Conservation (phyloP, 164 flowering plant species). For the Aristolochia contorta region DNA sequence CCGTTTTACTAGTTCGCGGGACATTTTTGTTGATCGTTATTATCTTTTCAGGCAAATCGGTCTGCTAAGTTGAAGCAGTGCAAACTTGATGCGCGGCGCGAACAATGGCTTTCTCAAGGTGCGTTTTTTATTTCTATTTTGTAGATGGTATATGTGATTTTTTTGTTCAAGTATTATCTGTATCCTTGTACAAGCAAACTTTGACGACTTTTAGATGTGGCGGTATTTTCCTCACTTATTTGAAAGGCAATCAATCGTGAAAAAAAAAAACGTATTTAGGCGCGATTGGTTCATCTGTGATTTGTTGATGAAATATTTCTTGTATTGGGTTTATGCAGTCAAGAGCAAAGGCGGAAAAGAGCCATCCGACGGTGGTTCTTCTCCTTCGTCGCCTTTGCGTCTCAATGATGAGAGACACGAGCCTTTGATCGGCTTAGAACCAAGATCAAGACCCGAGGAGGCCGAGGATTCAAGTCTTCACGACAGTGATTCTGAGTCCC, state of each 20-base stretch:
- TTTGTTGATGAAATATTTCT: not conserved
- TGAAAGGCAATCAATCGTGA: not conserved
- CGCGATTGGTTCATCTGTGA: not conserved
- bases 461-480: constrained; percentile 25
- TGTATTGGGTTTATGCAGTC: constrained; percentile 5
- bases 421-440: constrained; percentile 26
- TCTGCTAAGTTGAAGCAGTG: constrained; percentile 79
- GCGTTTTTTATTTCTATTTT: not conserved
- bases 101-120: constrained; percentile 41
- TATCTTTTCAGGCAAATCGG: constrained; percentile 45
- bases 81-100: constrained; percentile 81
- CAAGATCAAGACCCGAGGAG: constrained; percentile 20
- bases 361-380: constrained; percentile 21
- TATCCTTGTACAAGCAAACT: not conserved
- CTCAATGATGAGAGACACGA: constrained; percentile 7
- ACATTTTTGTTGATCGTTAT: not conserved
- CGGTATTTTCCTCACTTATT: not conserved
- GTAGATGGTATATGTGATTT: not conserved
- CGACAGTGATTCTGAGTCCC: constrained; percentile 48
- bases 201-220: not conserved
- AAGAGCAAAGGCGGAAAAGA: constrained; percentile 47
- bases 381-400: constrained; percentile 9
- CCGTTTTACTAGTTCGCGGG: not conserved
- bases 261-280: not conserved
- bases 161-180: not conserved